Conservation (phyloP, 441 rosid genomes). For the Pelargonium australe region DNA sequence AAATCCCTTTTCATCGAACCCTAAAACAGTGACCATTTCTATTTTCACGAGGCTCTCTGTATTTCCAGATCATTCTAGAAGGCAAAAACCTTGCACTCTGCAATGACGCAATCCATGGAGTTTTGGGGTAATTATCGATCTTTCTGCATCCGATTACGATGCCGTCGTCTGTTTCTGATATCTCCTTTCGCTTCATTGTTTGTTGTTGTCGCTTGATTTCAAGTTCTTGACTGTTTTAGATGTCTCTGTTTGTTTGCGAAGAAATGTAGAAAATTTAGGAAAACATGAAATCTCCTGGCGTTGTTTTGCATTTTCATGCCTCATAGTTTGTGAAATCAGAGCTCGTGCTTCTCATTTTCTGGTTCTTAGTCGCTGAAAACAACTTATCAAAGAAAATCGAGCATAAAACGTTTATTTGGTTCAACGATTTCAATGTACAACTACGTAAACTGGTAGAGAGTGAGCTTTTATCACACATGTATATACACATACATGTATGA, state of each 20-base stretch:
- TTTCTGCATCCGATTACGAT: background rate
- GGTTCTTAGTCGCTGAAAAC: background rate
- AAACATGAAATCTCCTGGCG: background rate
- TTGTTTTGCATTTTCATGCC: background rate
- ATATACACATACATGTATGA: no score
- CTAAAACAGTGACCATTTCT: no score
- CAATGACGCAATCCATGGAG: background rate
- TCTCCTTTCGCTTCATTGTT: background rate
- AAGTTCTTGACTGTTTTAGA: background rate
- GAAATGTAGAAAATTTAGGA: constrained; percentile 5
- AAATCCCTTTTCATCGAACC: no score
- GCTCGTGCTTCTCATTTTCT: no score
- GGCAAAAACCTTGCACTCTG: background rate
- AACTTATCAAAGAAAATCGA: background rate
- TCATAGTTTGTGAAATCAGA: no score
- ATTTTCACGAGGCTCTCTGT: no score
- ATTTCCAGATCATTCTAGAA: no score
- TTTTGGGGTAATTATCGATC: background rate
- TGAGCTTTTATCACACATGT: background rate
- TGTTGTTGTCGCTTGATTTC: background rate
- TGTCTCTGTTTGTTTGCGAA: constrained; percentile 14
- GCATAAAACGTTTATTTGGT: background rate
- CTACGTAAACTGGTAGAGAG: background rate
- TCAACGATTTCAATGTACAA: background rate
- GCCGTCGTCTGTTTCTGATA: background rate